Base-by-base conservation (phyloP, 75 land plant genomes). In the Pseudotsuga menziesii region DNA sequence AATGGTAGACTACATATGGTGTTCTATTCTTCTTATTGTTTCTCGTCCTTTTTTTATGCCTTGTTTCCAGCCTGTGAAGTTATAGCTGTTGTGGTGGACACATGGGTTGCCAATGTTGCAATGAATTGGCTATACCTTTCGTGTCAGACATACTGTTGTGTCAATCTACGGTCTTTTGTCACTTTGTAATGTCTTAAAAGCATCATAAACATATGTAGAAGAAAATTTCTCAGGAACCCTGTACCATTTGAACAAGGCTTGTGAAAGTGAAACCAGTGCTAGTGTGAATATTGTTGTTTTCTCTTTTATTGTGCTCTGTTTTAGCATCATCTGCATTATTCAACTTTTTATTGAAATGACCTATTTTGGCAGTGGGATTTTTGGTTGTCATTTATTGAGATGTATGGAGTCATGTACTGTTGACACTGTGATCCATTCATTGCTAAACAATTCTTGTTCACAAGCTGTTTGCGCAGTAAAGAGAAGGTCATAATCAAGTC, bases 231-330 rank as follows among this genome's bases (percentile, higher is more conserved):
- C 39, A 0, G 4, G 29, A 69, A 41, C 2, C 48, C 54, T 41
- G 41, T 69, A 8, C 20, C n/a, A 11, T 5, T 36, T n/a, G 9
- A 69, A 36, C 52, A 69, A 69, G 13, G 11, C 35, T n/a, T 20
- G 72, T 69, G 56, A 93, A 85, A 26, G 88, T 91, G 71, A 84
- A 77, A 12, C 36, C 54, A 41, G 41, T 69, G 25, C 39, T 20
- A 69, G 23, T 20, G 72, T 41, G 6, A n/a, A 58, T 20, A 19
- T 17, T 19, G 6, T 58, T 58, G n/a, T 1, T 19, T 48, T 9
- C 54, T 48, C 54, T 48, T 48, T 48, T 48, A 48, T 48, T 48
- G 54, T 48, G 11, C 54, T 48, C 9, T 48, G 54, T 11, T 48
- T 48, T 48, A 48, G 54, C 54, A 48, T 48, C 54, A 48, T 9